phyloP scores from a whole-genome alignment of 805 yeast species.

The Wickerhamiella siamensis region DNA sequence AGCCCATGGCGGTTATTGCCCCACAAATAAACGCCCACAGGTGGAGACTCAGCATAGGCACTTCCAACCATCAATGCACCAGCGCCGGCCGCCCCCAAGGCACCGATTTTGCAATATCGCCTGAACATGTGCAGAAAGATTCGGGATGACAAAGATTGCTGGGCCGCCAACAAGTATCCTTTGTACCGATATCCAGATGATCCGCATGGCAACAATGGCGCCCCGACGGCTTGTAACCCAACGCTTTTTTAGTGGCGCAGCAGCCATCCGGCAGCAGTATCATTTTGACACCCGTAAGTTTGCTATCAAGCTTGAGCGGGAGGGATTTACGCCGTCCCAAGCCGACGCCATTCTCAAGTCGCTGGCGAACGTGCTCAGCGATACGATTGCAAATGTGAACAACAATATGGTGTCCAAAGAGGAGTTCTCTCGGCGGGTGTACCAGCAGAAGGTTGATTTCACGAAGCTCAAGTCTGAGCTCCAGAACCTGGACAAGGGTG shows the following conservation, averaged over 20 bases:
- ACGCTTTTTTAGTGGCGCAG: background rate
- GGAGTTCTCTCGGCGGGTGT: conserved; percentile 66
- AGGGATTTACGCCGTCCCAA: conserved; percentile 64
- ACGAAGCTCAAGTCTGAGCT: conserved; percentile 87
- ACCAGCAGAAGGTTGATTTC: conserved; percentile 93
- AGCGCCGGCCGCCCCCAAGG: too few species aligned
- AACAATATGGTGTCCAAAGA: conserved; percentile 75
- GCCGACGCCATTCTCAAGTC: conserved; percentile 66
- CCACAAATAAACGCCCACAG: conserved; percentile 43
- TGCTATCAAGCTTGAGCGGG: conserved; percentile 47
- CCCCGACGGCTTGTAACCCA: too few species aligned
- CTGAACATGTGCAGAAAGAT: too few species aligned
- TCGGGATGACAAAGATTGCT: too few species aligned
- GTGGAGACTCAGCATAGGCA: background rate
- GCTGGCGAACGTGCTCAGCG: conserved; percentile 60
- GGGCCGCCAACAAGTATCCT: too few species aligned
- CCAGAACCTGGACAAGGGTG: conserved; percentile 74
- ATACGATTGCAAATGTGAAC: conserved; percentile 63
- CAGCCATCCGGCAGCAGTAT: conserved; percentile 8
- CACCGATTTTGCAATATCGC: too few species aligned
- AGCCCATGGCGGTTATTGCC: conserved; percentile 38
- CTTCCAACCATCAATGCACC: background rate
- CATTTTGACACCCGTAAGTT: conserved; percentile 68
- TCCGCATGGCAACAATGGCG: too few species aligned
- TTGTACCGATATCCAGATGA: too few species aligned